Percentiles rank a stretch among this genome's conserved stretches.
These are phyloP conservation scores for Rehmannia glutinosa DNA, from an alignment of 257 asterid species.

Conservation along the genomic window DNA sequence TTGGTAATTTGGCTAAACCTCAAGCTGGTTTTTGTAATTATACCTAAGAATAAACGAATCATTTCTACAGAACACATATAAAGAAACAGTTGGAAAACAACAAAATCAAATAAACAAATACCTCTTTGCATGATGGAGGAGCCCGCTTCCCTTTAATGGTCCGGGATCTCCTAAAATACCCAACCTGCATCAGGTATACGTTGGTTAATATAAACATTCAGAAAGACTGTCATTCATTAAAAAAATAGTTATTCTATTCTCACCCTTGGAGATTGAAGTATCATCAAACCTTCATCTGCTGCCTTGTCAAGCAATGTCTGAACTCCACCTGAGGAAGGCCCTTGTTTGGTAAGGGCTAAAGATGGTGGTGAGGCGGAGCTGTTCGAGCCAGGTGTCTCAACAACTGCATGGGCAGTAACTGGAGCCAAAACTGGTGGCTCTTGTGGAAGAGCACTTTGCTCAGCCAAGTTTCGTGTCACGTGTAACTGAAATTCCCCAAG, in stretches of 20 bases:
- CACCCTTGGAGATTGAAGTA: conserved; percentile 83
- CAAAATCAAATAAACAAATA: conserved; percentile 26
- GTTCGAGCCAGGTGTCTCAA: conserved; percentile 47
- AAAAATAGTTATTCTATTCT: conserved; percentile 17
- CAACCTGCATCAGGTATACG: conserved; percentile 57
- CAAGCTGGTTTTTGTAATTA: no score
- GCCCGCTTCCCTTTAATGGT: conserved; percentile 76
- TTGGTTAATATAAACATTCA: conserved; percentile 3
- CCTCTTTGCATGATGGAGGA: conserved; percentile 92
- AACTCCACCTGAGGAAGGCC: conserved; percentile 37
- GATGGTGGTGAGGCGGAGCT: conserved; percentile 65
- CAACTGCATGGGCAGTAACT: conserved; percentile 28
- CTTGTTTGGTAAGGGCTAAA: conserved; percentile 47
- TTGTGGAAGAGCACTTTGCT: conserved; percentile 38
- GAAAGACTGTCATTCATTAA: no score
- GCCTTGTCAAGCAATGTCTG: conserved; percentile 53
- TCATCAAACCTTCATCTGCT: conserved; percentile 65
- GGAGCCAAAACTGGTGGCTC: conserved; percentile 50
- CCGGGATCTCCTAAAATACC: conserved; percentile 79
- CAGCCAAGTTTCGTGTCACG: conserved; percentile 51
- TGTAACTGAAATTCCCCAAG: conserved; percentile 64
- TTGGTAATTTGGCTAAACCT: no score
- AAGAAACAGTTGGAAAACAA: background rate
- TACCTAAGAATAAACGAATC: no score
- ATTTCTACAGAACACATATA: no score